Evolutionary conservation across 164 flowering plant genomes (phyloP), one percentile per base, ranked within the genome.

Genomic region (Stephania yunnanensis): DNA sequence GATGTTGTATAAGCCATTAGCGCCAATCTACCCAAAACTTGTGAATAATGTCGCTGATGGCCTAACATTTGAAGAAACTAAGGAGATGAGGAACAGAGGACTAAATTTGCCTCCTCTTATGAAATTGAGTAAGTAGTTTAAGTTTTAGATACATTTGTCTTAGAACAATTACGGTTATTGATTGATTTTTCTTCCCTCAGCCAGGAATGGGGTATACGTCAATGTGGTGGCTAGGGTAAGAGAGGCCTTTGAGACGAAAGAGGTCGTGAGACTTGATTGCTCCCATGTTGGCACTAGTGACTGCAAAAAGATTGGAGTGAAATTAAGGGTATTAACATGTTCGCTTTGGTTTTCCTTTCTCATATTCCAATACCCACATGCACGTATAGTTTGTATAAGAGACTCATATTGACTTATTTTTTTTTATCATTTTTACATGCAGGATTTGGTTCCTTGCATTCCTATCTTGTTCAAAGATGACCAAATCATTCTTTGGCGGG

Each of bases 391-490:
- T 13, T 11, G 13, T 55, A 11, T 55, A 19, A 13, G 17, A 55
- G 63, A 55, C 17, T 11, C 19, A 11, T 55, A 55, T 55, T 55
- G 17, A 0, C 19, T 7, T 12, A 6, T 3, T 55, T 13, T 19
- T 55, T 13, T 13, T 73, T 19, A 20, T 75, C 8, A 45, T 15
- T 70, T 55, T 25, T 75, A 1, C 42, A 61, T 82, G 78, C 91
- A 95, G 99, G 98, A 95, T 85, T 80, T 95, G 82, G 99, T 95
- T 64, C 97, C 97, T 69, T 95, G 97, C 82, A 84, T 91, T 65
- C 98, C 98, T n/a, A 83, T 95, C 72, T 80, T 93, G 78, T 87
- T 91, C 85, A 95, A 95, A 85, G 89, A 87, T 72, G 91, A 89
- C 68, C 96, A 95, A 81, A 91, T 95, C 68, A 83, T 95, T 67